Conservation (phyloP, 805 yeast genomes). For the Nakazawaea peltata region DNA sequence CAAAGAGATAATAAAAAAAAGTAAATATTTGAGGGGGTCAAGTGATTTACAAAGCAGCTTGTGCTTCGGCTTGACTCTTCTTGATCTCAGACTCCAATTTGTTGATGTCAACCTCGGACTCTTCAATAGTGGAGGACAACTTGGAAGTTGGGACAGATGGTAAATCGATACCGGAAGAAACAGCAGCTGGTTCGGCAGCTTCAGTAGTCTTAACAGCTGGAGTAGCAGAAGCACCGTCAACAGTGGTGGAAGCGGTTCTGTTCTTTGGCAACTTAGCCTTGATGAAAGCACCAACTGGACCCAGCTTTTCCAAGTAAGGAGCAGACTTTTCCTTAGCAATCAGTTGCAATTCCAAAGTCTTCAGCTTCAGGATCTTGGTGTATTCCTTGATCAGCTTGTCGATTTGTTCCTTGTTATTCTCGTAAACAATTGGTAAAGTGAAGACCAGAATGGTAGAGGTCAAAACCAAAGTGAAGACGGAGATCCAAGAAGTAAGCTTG, state of each 20-base stretch:
- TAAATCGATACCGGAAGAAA: constrained; percentile 8
- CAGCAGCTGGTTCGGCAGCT: constrained; percentile 3
- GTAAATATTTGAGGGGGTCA: background rate
- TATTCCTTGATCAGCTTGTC: constrained; percentile 50
- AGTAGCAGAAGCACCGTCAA: constrained; percentile 55
- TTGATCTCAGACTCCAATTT: constrained; percentile 6
- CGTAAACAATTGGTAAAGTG: constrained; percentile 69
- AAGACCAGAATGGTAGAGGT: constrained; percentile 54
- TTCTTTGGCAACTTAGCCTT: constrained; percentile 45
- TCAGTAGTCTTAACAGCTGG: constrained; percentile 30
- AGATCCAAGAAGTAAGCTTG: constrained; percentile 67
- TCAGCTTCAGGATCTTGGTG: constrained; percentile 39
- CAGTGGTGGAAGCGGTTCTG: constrained; percentile 70
- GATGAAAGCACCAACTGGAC: constrained; percentile 59
- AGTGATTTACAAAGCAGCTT: constrained; percentile 2
- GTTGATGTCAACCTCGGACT: constrained; percentile 10
- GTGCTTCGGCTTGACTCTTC: background rate
- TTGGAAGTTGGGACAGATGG: constrained; percentile 6
- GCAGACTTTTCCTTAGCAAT: constrained; percentile 33
- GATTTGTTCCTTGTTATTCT: constrained; percentile 68
- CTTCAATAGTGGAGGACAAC: constrained; percentile 4
- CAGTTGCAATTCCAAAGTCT: constrained; percentile 34
- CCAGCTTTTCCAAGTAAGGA: constrained; percentile 54
- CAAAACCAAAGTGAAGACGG: constrained; percentile 60
- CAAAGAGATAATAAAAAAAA: too few species aligned